These are phyloP conservation scores for Eleusine indica DNA, from an alignment of 176 grass and related monocot species.

Conservation along the genomic window DNA sequence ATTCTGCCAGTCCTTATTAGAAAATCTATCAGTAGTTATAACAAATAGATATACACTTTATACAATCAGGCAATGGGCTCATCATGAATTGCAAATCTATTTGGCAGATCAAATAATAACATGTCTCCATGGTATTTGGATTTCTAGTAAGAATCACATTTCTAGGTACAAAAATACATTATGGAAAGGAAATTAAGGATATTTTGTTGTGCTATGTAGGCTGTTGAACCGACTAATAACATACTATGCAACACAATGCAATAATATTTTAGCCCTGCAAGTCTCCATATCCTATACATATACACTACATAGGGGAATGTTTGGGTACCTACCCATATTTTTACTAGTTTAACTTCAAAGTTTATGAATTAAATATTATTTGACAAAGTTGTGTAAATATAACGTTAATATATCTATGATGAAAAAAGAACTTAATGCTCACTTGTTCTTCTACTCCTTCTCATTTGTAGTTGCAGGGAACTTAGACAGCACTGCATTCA, in stretches of 20 bases:
- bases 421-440: neutral
- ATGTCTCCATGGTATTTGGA: neutral
- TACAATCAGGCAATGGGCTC: neutral
- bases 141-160: neutral
- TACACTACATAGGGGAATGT: neutral
- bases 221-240: no score
- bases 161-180: neutral
- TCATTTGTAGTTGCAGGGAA: neutral
- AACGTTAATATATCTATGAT: neutral
- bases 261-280: no score
- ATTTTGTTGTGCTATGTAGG: no score
- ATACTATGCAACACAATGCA: no score
- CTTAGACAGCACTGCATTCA: neutral
- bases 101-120: conserved; percentile 1
- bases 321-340: neutral
- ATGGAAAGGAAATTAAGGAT: neutral
- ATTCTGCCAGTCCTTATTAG: neutral
- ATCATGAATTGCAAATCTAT: neutral
- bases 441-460: neutral
- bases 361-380: neutral
- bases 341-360: neutral
- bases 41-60: neutral
- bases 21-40: neutral
- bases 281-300: no score
- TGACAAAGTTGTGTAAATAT: no score